A percentile compares a stretch with the other conserved stretches of the same genome.
Evolutionary conservation across 305 asterid genomes (phyloP).

Genomic region (Fraxinus dipetala): DNA sequence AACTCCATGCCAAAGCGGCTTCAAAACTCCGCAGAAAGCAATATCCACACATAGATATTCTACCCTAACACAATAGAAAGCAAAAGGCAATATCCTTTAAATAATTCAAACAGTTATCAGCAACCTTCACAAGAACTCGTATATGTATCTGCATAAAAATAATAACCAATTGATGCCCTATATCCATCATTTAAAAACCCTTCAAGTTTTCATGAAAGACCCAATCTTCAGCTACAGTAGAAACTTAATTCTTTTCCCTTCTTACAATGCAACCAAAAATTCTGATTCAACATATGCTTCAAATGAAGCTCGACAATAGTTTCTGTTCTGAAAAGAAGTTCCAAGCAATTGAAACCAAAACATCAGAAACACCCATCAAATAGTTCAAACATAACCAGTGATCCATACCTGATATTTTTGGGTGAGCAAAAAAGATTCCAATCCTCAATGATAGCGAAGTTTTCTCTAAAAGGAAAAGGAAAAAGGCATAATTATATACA

Average conservation of each 20-base stretch:
- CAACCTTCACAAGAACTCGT: neutral
- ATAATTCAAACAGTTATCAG: neutral
- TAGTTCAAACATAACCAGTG: neutral
- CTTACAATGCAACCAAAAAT: neutral
- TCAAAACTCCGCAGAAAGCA: conserved; percentile 8
- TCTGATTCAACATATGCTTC: neutral
- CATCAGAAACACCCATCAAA: neutral
- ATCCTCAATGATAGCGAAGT: neutral
- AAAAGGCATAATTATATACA: conserved; percentile 3
- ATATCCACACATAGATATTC: neutral
- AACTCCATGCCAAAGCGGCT: neutral
- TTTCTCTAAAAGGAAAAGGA: neutral
- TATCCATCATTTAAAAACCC: neutral
- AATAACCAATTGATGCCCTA: conserved; percentile 1
- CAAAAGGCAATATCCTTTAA: neutral
- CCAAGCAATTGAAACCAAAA: conserved; percentile 6
- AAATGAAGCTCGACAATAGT: neutral
- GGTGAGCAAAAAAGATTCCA: neutral
- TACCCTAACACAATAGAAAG: neutral
- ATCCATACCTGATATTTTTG: conserved; percentile 1
- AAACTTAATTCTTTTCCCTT: neutral
- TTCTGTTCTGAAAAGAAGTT: neutral
- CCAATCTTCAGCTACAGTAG: neutral
- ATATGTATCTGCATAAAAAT: neutral
- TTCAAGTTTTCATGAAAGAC: neutral